phyloP scores from a whole-genome alignment of 306 rosid species.

The Trifolium subterraneum region DNA sequence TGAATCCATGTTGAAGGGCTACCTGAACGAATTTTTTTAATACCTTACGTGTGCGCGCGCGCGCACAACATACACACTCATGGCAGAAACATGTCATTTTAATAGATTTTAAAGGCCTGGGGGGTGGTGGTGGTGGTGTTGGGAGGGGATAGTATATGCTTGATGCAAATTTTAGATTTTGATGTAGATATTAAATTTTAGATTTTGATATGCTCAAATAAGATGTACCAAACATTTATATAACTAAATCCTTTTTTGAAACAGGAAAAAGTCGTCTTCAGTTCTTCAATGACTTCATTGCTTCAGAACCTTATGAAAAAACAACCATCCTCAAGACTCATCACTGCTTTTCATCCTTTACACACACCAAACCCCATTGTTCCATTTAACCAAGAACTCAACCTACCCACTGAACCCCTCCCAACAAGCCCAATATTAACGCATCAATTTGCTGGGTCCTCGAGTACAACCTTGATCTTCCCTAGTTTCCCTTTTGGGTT shows the following conservation, averaged over 20 bases:
- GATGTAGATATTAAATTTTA: no score
- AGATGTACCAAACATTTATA: neutral
- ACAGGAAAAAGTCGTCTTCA: constrained; percentile 19
- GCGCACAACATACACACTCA: neutral
- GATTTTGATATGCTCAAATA: neutral
- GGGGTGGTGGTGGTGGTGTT: neutral
- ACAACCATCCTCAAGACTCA: constrained; percentile 42
- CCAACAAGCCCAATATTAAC: constrained; percentile 7
- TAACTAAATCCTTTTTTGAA: constrained; percentile 2
- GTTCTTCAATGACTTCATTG: constrained; percentile 63
- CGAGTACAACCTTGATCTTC: constrained; percentile 45
- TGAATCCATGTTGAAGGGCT: neutral
- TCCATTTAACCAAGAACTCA: constrained; percentile 24
- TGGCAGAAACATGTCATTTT: neutral
- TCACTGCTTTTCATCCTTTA: constrained; percentile 40
- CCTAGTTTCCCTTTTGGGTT: constrained; percentile 69
- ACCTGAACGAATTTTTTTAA: neutral
- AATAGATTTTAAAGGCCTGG: neutral
- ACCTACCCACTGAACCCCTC: neutral
- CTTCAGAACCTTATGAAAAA: constrained; percentile 63
- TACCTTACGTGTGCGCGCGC: no score
- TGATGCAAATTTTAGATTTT: neutral
- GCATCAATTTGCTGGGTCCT: constrained; percentile 11
- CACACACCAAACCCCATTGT: constrained; percentile 33
- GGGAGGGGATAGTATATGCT: no score